These are phyloP conservation scores for Aspergillus pseudotamarii DNA, from an alignment of 2,329 filamentous ascomycete species.

Conservation along the genomic window DNA sequence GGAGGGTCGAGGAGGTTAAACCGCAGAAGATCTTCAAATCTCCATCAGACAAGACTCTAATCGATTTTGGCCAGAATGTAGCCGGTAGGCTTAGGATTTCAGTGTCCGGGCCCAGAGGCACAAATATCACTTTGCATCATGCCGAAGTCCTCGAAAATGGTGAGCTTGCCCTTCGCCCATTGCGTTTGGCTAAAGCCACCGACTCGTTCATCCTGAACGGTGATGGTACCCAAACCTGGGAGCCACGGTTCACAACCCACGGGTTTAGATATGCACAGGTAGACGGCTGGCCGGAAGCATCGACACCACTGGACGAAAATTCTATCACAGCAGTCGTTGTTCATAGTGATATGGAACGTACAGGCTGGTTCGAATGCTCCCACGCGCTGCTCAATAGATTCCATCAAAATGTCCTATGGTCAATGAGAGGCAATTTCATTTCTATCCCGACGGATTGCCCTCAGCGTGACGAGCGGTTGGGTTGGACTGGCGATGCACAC, in stretches of 20 bases:
- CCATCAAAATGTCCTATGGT: slow-evolving; percentile 58
- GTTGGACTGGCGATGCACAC: slow-evolving; percentile 57
- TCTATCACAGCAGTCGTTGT: slow-evolving; percentile 43
- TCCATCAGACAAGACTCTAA: slow-evolving; percentile 50
- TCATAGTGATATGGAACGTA: slow-evolving; percentile 55
- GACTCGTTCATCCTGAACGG: slow-evolving; percentile 16
- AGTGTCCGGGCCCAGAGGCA: slow-evolving; percentile 20
- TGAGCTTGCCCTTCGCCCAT: slow-evolving; percentile 36
- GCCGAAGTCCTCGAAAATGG: slow-evolving; percentile 47
- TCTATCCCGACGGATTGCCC: slow-evolving; percentile 61
- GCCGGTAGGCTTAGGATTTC: slow-evolving; percentile 53
- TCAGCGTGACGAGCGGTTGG: slow-evolving; percentile 57
- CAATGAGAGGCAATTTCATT: slow-evolving; percentile 62
- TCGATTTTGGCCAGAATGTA: slow-evolving; percentile 63
- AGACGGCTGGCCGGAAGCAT: slow-evolving; percentile 44
- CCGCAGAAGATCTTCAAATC: slow-evolving; percentile 34
- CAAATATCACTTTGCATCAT: slow-evolving; percentile 31
- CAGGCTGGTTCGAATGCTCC: slow-evolving; percentile 56
- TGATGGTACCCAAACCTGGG: slow-evolving; percentile 36
- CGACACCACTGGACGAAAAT: slow-evolving; percentile 11
- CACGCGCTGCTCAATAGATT: slow-evolving; percentile 53
- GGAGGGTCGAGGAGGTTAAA: slow-evolving; percentile 35
- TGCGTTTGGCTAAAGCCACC: slow-evolving; percentile 27
- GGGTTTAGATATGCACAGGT: slow-evolving; percentile 56
- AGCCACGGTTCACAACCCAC: slow-evolving; percentile 55